Evolutionary conservation across 2,329 filamentous ascomycete genomes (phyloP), one percentile per base, ranked within the genome.

Genomic region (Talaromyces piceae): DNA sequence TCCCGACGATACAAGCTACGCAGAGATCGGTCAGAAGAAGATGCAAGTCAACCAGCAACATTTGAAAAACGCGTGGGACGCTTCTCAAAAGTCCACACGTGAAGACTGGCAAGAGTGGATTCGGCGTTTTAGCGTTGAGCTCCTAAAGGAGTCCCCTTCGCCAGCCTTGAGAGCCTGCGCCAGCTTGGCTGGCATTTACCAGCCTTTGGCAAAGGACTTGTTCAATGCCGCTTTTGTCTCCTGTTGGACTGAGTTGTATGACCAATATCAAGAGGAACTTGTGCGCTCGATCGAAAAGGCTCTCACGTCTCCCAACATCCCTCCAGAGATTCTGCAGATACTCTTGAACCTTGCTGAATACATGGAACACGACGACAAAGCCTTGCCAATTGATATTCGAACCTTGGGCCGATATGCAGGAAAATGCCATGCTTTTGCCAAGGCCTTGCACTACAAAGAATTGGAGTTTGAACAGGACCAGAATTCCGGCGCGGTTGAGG

Each of bases 71-170:
- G 93, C 94, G 0, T 99, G 93, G 93, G 93, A 97, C 61, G 93
- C 94, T 0, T 90, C 86, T 53, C 90, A 94, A 54, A 96, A 96
- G 65, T 96, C 91, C 0, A 99, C 93, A 8, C 90, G 91, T 61
- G 93, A 99, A 65, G 93, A 99, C 70, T 99, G 93, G 93, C 88
- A 95, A 62, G 93, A 99, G 68, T 99, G 93, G 93, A 89, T 98
- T 70, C 83, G 94, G 55, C 82, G 91, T 25, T 95, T 98, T 71
- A 97, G 91, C 64, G 91, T 95, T 28, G 95, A 95, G 51, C 77
- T 98, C 6, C 78, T 99, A 41, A 88, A 91, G 55, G 94, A 98
- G 66, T 97, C 91, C 1, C 94, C 93, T 3, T 95, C 96, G 58
- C 93, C 96, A 63, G 91, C 94, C 7, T 77, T 99, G 1, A 82